Evolutionary conservation across 805 yeast genomes (phyloP), one percentile per base, ranked within the genome.

Genomic region (Starmerella davenportii): DNA sequence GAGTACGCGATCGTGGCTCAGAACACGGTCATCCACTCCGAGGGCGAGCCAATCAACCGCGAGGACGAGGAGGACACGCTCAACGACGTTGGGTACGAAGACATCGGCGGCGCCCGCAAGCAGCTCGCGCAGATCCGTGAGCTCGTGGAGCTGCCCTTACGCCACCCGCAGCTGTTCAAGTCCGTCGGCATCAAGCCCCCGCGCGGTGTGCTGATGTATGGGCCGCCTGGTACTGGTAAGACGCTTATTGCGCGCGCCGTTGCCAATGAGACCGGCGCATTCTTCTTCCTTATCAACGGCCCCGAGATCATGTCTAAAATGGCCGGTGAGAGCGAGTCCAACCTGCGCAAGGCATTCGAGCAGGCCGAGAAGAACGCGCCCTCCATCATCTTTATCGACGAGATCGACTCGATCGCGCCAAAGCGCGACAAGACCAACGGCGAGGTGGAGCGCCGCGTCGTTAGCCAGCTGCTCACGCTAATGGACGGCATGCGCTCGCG

Each of bases 401-500:
- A 90, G 65, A 90, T 90, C 48, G 98, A 90, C 61, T 87, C 96
- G 14, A 90, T 90, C 54, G 98, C 98, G 38, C 98, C 98, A 61
- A 90, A 90, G 77, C 82, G 98, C 69, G 98, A 90, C 68, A 90
- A 90, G 75, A 90, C 98, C 39, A 90, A 90, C 59, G 98, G 98
- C 66, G 98, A 90, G 64, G 98, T 90, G 52, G 99, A 90, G 66
- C 77, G 98, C 67, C 79, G 99, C 68, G 98, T 90, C 41, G 99
- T 90, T 44, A 87, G 96, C 23, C 98, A 90, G 66, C 71, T 90
- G 56, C 73, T 90, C 59, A 90, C 99, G 16, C 70, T 90, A 51
- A 90, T 90, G 99, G 99, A 90, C 59, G 99, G 98, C 69, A 90
- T 90, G 98, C 87, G 87, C 65, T 94, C 96, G n/a, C 77, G 98